A percentile compares a stretch with the other conserved stretches of the same genome.
These are phyloP conservation scores for Microthlaspi erraticum DNA, from an alignment of 345 rosid species.

Conservation along the genomic window DNA sequence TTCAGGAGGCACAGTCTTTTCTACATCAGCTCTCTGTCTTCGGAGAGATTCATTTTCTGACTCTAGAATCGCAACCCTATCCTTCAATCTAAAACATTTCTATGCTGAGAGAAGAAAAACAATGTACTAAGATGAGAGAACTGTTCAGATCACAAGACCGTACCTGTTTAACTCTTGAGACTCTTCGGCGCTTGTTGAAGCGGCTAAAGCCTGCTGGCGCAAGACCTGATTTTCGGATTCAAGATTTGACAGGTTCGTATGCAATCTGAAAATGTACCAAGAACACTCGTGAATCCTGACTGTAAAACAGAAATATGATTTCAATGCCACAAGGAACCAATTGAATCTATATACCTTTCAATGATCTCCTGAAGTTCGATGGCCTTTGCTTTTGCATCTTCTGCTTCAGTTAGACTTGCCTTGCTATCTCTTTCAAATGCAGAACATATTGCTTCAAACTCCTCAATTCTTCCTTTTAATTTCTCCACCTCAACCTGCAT, in stretches of 20 bases:
- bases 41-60: conserved; percentile 59
- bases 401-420: conserved; percentile 52
- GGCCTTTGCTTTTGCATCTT: conserved; percentile 57
- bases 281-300: conserved; percentile 15
- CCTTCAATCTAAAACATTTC: conserved; percentile 45
- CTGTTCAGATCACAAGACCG: conserved; percentile 6
- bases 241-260: conserved; percentile 56
- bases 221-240: conserved; percentile 76
- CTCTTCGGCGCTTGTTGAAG: conserved; percentile 51
- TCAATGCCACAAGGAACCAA: conserved; percentile 12
- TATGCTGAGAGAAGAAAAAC: conserved; percentile 12
- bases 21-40: conserved; percentile 39
- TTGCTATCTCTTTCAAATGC: conserved; percentile 51
- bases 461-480: conserved; percentile 49
- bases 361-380: conserved; percentile 52
- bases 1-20: conserved; percentile 46
- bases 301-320: conserved; percentile 12
- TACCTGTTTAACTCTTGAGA: conserved; percentile 55
- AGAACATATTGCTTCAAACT: conserved; percentile 52
- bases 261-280: conserved; percentile 50
- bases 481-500: conserved; percentile 52
- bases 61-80: conserved; percentile 52
- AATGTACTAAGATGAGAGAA: conserved; percentile 19
- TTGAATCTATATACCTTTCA: conserved; percentile 51
- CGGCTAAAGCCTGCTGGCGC: conserved; percentile 65